phyloP scores from a whole-genome alignment of 2,329 filamentous ascomycete species.

The Aureobasidium sp. region DNA sequence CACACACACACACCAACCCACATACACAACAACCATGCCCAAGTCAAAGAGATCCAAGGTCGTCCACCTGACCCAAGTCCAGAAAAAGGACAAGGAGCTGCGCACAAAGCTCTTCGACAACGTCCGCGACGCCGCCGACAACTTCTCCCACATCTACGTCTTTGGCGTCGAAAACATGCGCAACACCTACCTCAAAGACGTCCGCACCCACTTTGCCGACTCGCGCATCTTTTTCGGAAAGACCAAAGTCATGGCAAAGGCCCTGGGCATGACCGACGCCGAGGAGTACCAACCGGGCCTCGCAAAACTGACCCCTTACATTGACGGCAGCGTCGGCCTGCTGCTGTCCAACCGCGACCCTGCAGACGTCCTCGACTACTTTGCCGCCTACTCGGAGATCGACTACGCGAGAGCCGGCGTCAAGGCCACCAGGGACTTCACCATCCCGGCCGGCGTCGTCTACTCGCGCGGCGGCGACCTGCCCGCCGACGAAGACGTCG shows the following conservation, averaged over 20 bases:
- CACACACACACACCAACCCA: constrained; percentile 5
- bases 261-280: constrained; percentile 63
- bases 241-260: constrained; percentile 97
- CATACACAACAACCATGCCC: constrained; percentile 60
- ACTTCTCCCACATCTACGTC: constrained; percentile 87
- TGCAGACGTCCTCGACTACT: constrained; percentile 59
- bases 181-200: constrained; percentile 89
- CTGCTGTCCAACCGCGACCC: constrained; percentile 77
- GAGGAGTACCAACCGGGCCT: constrained; percentile 75
- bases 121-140: constrained; percentile 73
- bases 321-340: constrained; percentile 77
- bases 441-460: constrained; percentile 73
- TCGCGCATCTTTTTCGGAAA: constrained; percentile 96
- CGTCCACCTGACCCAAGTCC: constrained; percentile 81
- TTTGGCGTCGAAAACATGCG: constrained; percentile 96
- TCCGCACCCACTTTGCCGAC: constrained; percentile 75
- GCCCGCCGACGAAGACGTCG: constrained; percentile 70
- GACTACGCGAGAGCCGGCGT: constrained; percentile 90
- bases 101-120: constrained; percentile 81
- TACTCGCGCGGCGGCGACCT: constrained; percentile 72
- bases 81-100: constrained; percentile 87
- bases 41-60: constrained; percentile 90
- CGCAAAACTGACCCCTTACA: constrained; percentile 56
- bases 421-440: constrained; percentile 63
- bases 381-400: constrained; percentile 60